phyloP scores from a whole-genome alignment of 2,329 filamentous ascomycete genomes.

The Botrytis porri region DNA sequence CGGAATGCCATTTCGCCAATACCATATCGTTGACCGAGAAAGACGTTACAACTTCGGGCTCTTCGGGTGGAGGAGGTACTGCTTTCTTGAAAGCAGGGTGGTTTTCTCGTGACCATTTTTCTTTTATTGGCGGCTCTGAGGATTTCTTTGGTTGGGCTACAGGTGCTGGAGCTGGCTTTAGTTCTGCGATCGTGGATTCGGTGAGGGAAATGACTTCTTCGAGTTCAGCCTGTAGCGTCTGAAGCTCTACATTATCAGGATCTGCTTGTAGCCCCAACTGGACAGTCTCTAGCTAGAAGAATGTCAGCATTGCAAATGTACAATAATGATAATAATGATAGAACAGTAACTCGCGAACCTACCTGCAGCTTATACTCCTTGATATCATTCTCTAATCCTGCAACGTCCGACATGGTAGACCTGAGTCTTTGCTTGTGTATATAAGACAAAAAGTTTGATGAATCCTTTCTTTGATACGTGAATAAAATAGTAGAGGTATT shows the following conservation, averaged over 20 bases:
- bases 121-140: constrained; percentile 53
- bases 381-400: constrained; percentile 45
- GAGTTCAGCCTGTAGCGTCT: constrained; percentile 75
- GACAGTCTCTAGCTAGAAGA: constrained; percentile 69
- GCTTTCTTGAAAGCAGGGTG: constrained; percentile 71
- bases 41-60: constrained; percentile 49
- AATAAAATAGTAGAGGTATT: too few species aligned
- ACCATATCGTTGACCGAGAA: constrained; percentile 90
- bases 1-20: constrained; percentile 84
- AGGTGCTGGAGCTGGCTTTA: constrained; percentile 48
- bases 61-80: constrained; percentile 49
- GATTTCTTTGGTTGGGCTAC: constrained; percentile 40
- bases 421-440: background rate
- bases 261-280: constrained; percentile 73
- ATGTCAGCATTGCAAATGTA: constrained; percentile 21
- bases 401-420: constrained; percentile 31
- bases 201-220: constrained; percentile 76
- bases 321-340: background rate
- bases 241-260: constrained; percentile 74
- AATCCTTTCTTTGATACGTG: background rate
- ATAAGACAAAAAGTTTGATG: background rate
- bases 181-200: constrained; percentile 76
- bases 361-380: constrained; percentile 61
- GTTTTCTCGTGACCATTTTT: constrained; percentile 78
- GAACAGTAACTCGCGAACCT: constrained; percentile 20